Conservation (phyloP, 805 yeast species). For the Suhomyces emberorum region DNA sequence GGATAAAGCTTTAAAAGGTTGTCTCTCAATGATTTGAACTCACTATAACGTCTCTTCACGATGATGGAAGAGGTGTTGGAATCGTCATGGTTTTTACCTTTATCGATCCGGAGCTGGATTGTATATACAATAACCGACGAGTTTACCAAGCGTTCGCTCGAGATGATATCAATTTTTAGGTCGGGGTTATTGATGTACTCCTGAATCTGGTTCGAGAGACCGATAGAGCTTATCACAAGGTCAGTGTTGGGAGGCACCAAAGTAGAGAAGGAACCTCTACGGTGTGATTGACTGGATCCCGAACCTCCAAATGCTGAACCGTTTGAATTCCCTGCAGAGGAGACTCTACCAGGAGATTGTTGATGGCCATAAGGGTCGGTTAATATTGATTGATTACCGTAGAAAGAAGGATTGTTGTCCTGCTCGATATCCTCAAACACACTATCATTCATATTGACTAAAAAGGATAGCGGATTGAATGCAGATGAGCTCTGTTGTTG, state of each 20-base stretch:
- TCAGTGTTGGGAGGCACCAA: constrained; percentile 12
- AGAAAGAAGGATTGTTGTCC: constrained; percentile 44
- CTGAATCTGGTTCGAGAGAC: constrained; percentile 29
- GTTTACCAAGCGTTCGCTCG: constrained; percentile 34
- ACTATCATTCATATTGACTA: constrained; percentile 13
- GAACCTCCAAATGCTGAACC: background rate
- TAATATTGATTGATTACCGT: constrained; percentile 30
- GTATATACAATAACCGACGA: constrained; percentile 38
- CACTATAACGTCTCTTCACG: constrained; percentile 42
- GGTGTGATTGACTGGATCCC: background rate
- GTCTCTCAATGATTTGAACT: constrained; percentile 42
- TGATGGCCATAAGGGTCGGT: constrained; percentile 24
- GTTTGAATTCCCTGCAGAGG: background rate
- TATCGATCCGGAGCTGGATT: constrained; percentile 23
- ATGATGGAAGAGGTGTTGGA: constrained; percentile 16
- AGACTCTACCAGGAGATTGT: background rate
- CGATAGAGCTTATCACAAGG: constrained; percentile 27
- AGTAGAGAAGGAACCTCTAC: background rate
- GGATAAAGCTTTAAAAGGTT: constrained; percentile 37
- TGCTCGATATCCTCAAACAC: constrained; percentile 40
- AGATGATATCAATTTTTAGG: constrained; percentile 28
- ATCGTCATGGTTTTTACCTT: constrained; percentile 2
- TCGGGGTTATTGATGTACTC: constrained; percentile 25
- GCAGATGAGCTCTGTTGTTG: background rate
- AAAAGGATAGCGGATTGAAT: too few relatives aligned